These are phyloP conservation scores for Phytophthora cryptogea DNA, from an alignment of 352 stramenopile species.

Conservation along the genomic window DNA sequence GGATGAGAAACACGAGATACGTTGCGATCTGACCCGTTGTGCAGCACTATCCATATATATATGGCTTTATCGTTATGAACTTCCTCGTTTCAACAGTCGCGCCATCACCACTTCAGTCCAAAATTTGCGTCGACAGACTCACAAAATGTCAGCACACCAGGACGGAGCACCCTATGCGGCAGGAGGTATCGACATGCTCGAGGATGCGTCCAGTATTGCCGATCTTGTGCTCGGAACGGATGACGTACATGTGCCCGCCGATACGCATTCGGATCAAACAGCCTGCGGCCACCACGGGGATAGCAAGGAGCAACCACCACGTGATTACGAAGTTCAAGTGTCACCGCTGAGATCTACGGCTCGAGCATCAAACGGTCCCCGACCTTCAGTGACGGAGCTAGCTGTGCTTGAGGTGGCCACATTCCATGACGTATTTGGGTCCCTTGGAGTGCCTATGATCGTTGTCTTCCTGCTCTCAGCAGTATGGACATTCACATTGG, in stretches of 20 bases:
- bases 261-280: background rate
- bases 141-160: too few species aligned
- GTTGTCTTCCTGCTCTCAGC: constrained; percentile 41
- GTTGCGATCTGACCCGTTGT: too few species aligned
- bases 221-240: constrained; percentile 23
- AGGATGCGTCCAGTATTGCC: constrained; percentile 1
- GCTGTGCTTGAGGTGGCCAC: constrained; percentile 19
- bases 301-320: background rate
- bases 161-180: too few species aligned
- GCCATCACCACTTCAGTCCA: too few species aligned
- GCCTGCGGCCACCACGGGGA: background rate
- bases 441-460: constrained; percentile 46
- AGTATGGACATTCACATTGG: constrained; percentile 39
- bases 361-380: background rate
- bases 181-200: too few species aligned
- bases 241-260: constrained; percentile 12
- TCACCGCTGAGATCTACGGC: background rate
- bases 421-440: constrained; percentile 45
- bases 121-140: too few species aligned
- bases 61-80: too few species aligned
- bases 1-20: too few species aligned
- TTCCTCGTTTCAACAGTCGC: too few species aligned
- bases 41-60: too few species aligned
- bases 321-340: too few species aligned
- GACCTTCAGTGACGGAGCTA: constrained; percentile 10